Percentiles rank a stretch among this genome's conserved stretches.
Conservation (phyloP, 2,329 filamentous ascomycete species). For the Penicillium aurantiogriseum region DNA sequence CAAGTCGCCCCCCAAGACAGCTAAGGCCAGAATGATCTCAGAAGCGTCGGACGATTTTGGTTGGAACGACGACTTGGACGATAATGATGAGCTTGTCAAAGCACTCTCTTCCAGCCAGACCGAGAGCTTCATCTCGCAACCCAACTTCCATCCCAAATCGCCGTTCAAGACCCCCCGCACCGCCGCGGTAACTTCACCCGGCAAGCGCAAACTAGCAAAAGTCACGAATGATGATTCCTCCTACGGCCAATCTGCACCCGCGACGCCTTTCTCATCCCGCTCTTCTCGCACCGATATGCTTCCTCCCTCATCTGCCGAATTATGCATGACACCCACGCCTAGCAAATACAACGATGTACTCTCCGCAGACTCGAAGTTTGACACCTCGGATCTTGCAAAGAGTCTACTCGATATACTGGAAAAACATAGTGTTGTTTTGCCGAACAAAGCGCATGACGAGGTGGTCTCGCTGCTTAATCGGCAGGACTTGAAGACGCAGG, state of each 20-base stretch:
- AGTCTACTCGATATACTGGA: slow-evolving; percentile 37
- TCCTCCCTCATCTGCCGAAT: slow-evolving; percentile 28
- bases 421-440: slow-evolving; percentile 33
- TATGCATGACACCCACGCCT: slow-evolving; percentile 36
- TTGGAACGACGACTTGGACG: slow-evolving; percentile 39
- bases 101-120: slow-evolving; percentile 11
- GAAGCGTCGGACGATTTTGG: slow-evolving; percentile 39
- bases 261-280: slow-evolving; percentile 15
- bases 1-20: slow-evolving; percentile 26
- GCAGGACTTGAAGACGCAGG: slow-evolving; percentile 59
- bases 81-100: slow-evolving; percentile 27
- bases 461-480: slow-evolving; percentile 50
- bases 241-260: background rate
- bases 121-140: slow-evolving; percentile 25
- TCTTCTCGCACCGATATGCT: slow-evolving; percentile 6
- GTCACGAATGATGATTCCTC: slow-evolving; percentile 13
- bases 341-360: slow-evolving; percentile 32
- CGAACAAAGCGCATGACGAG: slow-evolving; percentile 35
- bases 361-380: slow-evolving; percentile 17
- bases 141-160: slow-evolving; percentile 34
- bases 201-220: slow-evolving; percentile 38
- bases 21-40: slow-evolving; percentile 32
- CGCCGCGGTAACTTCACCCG: slow-evolving; percentile 32
- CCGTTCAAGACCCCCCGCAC: slow-evolving; percentile 40
- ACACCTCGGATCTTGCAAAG: slow-evolving; percentile 22